These are phyloP conservation scores for Morella rubra DNA, from an alignment of 306 rosid genomes.

Conservation along the genomic window DNA sequence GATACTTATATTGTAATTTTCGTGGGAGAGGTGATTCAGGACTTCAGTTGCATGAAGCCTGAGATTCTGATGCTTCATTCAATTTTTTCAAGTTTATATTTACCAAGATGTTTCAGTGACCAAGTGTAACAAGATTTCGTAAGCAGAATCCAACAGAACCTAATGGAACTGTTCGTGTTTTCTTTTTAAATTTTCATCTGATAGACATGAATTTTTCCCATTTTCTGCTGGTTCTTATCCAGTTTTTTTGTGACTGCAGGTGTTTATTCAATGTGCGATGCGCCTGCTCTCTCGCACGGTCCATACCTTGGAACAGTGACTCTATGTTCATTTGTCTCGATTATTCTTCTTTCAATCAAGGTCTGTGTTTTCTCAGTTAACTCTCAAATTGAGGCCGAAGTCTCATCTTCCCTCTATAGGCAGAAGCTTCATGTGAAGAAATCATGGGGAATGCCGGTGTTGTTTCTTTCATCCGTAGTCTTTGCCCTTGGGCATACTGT, in stretches of 20 bases:
- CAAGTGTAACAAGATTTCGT: neutral
- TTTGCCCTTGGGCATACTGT: constrained; percentile 95
- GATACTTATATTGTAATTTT: too few relatives aligned
- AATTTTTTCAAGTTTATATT: neutral
- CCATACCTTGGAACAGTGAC: constrained; percentile 97
- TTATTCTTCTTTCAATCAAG: constrained; percentile 80
- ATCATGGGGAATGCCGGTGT: constrained; percentile 99
- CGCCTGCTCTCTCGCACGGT: constrained; percentile 90
- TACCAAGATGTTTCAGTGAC: neutral
- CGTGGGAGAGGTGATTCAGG: neutral
- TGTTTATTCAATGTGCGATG: constrained; percentile 90
- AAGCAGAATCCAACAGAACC: neutral
- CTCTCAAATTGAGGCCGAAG: constrained; percentile 86
- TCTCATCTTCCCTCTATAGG: constrained; percentile 70
- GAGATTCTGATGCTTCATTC: neutral
- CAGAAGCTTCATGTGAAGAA: constrained; percentile 85
- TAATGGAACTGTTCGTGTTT: neutral
- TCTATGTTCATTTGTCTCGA: constrained; percentile 66
- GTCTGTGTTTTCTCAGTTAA: constrained; percentile 82
- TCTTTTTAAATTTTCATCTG: too few relatives aligned
- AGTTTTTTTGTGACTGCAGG: constrained; percentile 47
- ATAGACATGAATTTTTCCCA: neutral
- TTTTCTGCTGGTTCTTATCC: constrained; percentile 4
- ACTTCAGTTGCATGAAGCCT: neutral
- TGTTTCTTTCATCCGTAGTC: constrained; percentile 88